Evolutionary conservation across 768 basidiomycete genomes (phyloP), one percentile per base, ranked within the genome.

Genomic region (Tylopilus subfusipes): DNA sequence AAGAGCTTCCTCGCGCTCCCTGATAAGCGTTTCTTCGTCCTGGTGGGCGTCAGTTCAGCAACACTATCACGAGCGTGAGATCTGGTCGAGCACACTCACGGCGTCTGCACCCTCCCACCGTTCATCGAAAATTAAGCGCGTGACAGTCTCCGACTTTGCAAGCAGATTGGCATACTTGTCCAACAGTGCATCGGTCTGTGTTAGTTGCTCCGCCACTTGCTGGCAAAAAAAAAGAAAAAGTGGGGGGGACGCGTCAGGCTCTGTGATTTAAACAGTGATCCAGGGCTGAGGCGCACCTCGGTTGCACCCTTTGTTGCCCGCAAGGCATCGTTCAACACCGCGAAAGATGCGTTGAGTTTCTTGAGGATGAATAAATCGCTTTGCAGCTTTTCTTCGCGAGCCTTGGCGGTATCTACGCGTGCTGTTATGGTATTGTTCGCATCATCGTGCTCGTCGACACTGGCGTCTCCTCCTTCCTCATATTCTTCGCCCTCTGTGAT

Each of bases 121-220:
- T 56, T 89, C 85, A 65, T 92, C 89, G 56, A 90, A 83, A 18
- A 92, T 82, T 53, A 91, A 69, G 29, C 80, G 79, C 3, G 87
- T 74, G 56, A 82, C 77, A 14, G 82, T 78, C 68, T 90, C 89
- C 2, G 88, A 87, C 66, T 82, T 84, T 6, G 81, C 79, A 19
- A 92, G 73, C 44, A 89, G 81, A 39, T 71, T 73, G 40, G 88
- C 80, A 64, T 92, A 92, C 76, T 83, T 87, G 69, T 88, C 84
- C 54, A 92, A 72, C 53, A 92, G 72, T 1, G 79, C 80, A 62
- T 91, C 83, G 0, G 90, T 91, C 58, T 90, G 81, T 44, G 77
- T 78, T 31, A 92, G 68, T 58, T 90, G 88, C 29, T 68, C 69
- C 11, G 84, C 83, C 36, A 90, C 77, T 60, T 82, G 80, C 89